Conservation (phyloP, 441 rosid genomes). For the Macaranga tanarius region DNA sequence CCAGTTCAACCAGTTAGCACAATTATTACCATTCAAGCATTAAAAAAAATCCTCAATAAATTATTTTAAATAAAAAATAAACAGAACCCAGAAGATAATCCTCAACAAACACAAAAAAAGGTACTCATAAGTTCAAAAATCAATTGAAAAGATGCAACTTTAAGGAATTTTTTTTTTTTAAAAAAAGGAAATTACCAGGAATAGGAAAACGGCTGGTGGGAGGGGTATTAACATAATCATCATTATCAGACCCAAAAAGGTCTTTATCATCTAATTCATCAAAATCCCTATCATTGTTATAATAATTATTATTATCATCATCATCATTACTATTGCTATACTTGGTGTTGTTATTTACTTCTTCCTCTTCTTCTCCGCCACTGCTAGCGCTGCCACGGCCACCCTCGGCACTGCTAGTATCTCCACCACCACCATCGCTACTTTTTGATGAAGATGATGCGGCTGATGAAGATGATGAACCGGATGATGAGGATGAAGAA, state of each 20-base stretch:
- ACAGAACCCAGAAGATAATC: neutral
- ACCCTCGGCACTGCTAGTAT: conserved; percentile 45
- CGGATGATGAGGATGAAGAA: conserved; percentile 50
- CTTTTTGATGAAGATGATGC: conserved; percentile 56
- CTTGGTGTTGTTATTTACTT: conserved; percentile 31
- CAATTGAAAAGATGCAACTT: neutral
- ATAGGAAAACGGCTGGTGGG: conserved; percentile 17
- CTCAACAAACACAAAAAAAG: neutral
- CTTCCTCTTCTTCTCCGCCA: conserved; percentile 49
- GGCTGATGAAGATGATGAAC: conserved; percentile 63
- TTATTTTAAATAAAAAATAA: neutral
- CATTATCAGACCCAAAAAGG: conserved; percentile 80
- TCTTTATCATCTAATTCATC: conserved; percentile 47
- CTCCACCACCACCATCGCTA: conserved; percentile 36
- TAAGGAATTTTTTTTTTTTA: neutral
- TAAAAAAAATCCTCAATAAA: conserved; percentile 2
- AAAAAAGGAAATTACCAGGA: conserved; percentile 16
- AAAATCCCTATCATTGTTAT: conserved; percentile 25
- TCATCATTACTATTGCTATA: conserved; percentile 14
- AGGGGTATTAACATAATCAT: conserved; percentile 71
- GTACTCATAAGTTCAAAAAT: neutral
- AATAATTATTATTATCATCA: neutral
- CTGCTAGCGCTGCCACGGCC: conserved; percentile 44
- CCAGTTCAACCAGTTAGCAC: neutral
- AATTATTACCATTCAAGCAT: neutral